Evolutionary conservation across 805 yeast species (phyloP), one percentile per base, ranked within the genome.

Genomic region (Candida berthetii): DNA sequence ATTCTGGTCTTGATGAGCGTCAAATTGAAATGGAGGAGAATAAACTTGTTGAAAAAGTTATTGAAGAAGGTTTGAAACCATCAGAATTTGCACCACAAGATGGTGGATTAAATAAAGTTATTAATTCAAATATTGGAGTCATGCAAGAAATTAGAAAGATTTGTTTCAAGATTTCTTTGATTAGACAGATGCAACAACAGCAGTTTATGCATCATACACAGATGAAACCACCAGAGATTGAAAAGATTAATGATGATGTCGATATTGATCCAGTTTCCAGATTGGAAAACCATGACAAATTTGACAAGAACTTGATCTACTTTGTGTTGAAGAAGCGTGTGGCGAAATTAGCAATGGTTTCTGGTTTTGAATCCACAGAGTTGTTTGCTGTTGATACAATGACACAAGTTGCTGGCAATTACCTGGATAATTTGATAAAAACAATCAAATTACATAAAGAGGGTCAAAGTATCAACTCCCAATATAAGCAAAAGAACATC

Each of bases 71-170:
- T 20, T 39, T 64, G 33, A 57, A 58, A 15, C 64, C 60, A 11
- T 71, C 74, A 19, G 61, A 50, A 32, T 69, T 77, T 43, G 58
- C 69, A 3, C 62, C 76, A 6, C 51, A 57, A 1, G 61, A 68
- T 14, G 67, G 69, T 15, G 95, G 96, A 0, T 66, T 88, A 38
- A 77, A 80, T 42, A 69, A 72, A 14, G 65, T 78, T 8, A 65
- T 86, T 42, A 70, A 76, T 50, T 71, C 73, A 17, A 93, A 90
- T 52, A 80, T 93, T 35, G 65, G 70, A 1, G 76, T 83, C 48
- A 86, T 93, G 71, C 97, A 91, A 64, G 88, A 88, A 50, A 85
- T 93, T 29, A 69, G 99, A 43, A 85, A 82, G 48, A 71, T 87
- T 4, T 90, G 97, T 58, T 85, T 88, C 64, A 90, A 90, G 59